Conservation (phyloP, 208 protist genomes). For the Leishmania gerbilli region DNA sequence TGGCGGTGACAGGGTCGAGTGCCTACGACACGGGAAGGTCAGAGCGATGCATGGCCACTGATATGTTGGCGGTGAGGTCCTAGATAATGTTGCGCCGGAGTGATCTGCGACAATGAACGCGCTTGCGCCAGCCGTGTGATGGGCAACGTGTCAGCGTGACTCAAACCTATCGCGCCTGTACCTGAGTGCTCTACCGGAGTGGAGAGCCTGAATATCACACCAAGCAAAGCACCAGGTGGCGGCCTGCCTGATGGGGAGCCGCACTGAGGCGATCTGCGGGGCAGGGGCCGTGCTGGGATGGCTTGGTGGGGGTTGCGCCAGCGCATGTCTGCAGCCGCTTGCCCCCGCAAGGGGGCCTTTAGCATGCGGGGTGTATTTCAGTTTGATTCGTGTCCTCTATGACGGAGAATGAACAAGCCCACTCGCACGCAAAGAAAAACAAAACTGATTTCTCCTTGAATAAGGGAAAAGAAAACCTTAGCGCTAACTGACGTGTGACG, state of each 20-base stretch:
- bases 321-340: background rate
- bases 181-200: background rate
- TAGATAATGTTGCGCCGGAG: background rate
- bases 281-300: background rate
- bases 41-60: background rate
- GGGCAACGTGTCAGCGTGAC: background rate
- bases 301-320: background rate
- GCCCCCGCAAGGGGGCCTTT: background rate
- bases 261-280: background rate
- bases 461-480: no score
- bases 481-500: background rate
- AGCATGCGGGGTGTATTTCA: background rate
- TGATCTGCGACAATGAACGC: background rate
- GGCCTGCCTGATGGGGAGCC: background rate
- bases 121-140: background rate
- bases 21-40: background rate
- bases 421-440: background rate
- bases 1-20: background rate
- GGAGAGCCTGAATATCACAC: background rate
- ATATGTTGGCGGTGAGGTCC: no score
- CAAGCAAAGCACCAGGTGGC: background rate
- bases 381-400: background rate
- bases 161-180: background rate
- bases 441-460: background rate
- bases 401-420: background rate